Evolutionary conservation across 2,329 filamentous ascomycete genomes (phyloP).

Genomic region (Elsinoe fawcettii): DNA sequence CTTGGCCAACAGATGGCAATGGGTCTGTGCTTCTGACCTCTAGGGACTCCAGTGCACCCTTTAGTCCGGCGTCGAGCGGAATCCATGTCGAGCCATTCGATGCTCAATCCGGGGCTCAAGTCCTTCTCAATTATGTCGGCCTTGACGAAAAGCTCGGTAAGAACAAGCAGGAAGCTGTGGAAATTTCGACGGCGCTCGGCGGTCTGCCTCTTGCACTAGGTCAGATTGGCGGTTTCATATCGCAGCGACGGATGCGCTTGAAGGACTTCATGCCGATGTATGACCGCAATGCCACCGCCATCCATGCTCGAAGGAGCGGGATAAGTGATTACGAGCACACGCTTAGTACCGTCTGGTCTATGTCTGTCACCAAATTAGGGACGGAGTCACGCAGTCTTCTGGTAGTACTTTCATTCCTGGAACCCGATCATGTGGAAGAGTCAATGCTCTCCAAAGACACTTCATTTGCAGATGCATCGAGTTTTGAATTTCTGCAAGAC

Average conservation of each 20-base stretch:
- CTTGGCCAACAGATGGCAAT: constrained; percentile 23
- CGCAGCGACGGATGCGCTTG: constrained; percentile 22
- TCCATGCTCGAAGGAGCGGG: constrained; percentile 23
- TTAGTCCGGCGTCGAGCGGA: not conserved
- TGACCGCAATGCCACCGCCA: constrained; percentile 25
- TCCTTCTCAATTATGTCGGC: constrained; percentile 10
- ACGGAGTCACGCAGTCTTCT: constrained; percentile 15
- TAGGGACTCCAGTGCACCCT: not conserved
- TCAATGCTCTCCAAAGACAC: too few relatives aligned
- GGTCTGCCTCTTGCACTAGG: constrained; percentile 27
- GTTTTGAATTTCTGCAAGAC: too few relatives aligned
- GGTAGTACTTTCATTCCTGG: too few relatives aligned
- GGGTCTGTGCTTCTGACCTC: constrained; percentile 6
- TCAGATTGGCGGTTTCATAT: constrained; percentile 28
- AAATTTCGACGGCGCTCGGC: constrained; percentile 23
- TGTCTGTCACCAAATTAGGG: constrained; percentile 25
- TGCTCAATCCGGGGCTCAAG: constrained; percentile 14
- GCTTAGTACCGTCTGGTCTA: constrained; percentile 27
- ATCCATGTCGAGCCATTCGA: constrained; percentile 21
- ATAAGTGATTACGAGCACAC: constrained; percentile 26
- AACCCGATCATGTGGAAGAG: too few relatives aligned
- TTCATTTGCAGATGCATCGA: too few relatives aligned
- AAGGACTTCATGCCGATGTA: constrained; percentile 27
- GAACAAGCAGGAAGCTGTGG: constrained; percentile 17
- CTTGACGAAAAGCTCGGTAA: constrained; percentile 8